Base-by-base conservation (phyloP, 2,329 filamentous ascomycete genomes). In the Microsporum canis region DNA sequence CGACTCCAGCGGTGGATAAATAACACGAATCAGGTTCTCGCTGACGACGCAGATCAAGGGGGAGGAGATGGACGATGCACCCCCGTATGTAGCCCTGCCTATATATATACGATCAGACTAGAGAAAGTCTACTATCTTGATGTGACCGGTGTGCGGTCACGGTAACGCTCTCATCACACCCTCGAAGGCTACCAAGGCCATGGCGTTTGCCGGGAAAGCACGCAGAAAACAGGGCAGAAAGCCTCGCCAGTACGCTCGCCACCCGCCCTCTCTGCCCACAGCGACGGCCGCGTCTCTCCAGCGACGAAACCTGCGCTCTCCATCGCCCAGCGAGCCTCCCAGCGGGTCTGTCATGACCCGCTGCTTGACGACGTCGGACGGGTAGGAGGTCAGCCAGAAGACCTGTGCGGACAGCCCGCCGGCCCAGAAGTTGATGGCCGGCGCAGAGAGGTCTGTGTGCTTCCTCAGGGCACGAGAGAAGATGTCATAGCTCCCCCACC, bases 401-500 rank as follows among this genome's bases (percentile, higher is more conserved):
- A 96, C 77, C 78, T 99, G 94, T 0, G 94, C 94, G 56, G 88
- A 91, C 58, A 97, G 77, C 0, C 94, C 94, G 2, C 94, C 94
- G 0, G 94, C 92, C 92, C 92, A 97, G 78, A 99, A 99, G 72
- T 97, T 97, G 70, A 97, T 81, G 0, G 86, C 86, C 0, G 94
- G 90, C 0, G 84, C 84, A 60, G 88, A 88, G 60, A 96, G 77
- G 10, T 68, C 75, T 1, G 91, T 96, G 68, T 84, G 78, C 17
- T 82, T 74, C 60, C 82, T 78, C 70, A 97, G 78, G 62, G 80
- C 76, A 27, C 84, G 80, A 3, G 89, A 88, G 67, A 97, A 82
- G 34, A 96, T 68, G 69, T 96, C 92, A 77, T 99, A 99, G 63
- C 85, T 88, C n/a, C 86, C 86, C 94, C 94, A 99, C 91, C 91